Conservation (phyloP, 495 filamentous ascomycete species). For the Penicillium longicatenatum region DNA sequence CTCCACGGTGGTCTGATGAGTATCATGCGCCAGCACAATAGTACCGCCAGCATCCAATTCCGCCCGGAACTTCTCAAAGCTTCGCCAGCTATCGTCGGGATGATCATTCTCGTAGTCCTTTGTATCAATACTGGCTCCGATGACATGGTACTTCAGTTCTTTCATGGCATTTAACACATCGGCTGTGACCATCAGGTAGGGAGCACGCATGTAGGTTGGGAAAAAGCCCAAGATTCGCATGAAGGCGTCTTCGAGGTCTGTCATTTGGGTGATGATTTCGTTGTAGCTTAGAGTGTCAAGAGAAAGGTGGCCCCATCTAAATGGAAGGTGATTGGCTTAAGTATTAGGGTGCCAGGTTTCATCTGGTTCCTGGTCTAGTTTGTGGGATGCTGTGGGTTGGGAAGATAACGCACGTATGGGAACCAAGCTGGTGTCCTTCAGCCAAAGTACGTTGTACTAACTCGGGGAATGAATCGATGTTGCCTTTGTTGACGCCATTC, state of each 20-base stretch:
- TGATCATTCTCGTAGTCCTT: constrained; percentile 45
- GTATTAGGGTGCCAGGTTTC: not conserved
- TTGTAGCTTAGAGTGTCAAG: constrained; percentile 53
- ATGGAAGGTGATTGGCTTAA: not conserved
- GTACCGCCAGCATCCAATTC: constrained; percentile 34
- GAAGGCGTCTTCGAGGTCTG: constrained; percentile 68
- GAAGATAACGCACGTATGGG: constrained; percentile 61
- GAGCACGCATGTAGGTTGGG: constrained; percentile 69
- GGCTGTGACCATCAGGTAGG: constrained; percentile 38
- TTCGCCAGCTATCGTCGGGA: constrained; percentile 23
- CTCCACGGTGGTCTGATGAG: constrained; percentile 43
- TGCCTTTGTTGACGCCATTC: constrained; percentile 67
- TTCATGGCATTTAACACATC: constrained; percentile 32
- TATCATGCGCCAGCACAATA: constrained; percentile 49
- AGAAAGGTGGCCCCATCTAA: constrained; percentile 62
- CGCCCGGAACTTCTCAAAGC: constrained; percentile 32
- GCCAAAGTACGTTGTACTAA: constrained; percentile 61
- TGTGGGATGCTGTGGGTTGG: not conserved
- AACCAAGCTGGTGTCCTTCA: constrained; percentile 73
- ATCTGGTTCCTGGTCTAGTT: not conserved
- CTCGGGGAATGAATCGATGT: constrained; percentile 46
- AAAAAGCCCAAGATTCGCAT: constrained; percentile 68
- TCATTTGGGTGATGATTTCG: constrained; percentile 63
- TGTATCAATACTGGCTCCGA: constrained; percentile 47
- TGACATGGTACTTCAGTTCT: constrained; percentile 44